phyloP scores from a whole-genome alignment of 306 rosid species.

The Malus domestica region ASM211411v1 NC_041800.1:27814233-27814732 shows the following conservation, averaged over 20 bases:
- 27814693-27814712: neutral
- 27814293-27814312: too few species aligned
- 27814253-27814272: too few species aligned
- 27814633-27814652: neutral
- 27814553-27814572: neutral
- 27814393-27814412: too few species aligned
- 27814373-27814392: too few species aligned
- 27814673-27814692: neutral
- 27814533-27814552: neutral
- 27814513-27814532: neutral
- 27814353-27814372: too few species aligned
- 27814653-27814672: neutral
- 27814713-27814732: neutral
- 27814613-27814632: neutral
- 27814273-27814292: too few species aligned
- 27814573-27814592: slow-evolving; percentile 1
- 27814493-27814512: slow-evolving; percentile 4
- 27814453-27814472: neutral
- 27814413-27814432: too few species aligned
- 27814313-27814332: too few species aligned
- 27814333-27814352: too few species aligned
- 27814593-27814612: neutral
- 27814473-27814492: neutral
- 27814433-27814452: too few species aligned
- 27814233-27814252: too few species aligned